Conservation (phyloP, 495 filamentous ascomycete genomes). For the Lasiosphaeria hispida region DNA sequence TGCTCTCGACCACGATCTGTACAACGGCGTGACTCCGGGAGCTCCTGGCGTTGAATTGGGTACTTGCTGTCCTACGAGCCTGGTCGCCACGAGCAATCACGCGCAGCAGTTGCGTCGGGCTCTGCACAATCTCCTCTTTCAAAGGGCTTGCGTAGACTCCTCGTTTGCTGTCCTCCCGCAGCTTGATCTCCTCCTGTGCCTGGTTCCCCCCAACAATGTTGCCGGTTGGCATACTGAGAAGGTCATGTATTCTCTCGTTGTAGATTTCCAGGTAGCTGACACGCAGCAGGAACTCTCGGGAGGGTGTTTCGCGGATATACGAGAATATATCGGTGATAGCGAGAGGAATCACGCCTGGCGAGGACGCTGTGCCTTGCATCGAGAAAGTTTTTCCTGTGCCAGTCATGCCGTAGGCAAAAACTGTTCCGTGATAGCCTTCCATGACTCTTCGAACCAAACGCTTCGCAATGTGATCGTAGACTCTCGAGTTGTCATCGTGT, state of each 20-base stretch:
- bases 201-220: conserved; percentile 43
- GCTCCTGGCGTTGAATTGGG: conserved; percentile 93
- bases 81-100: conserved; percentile 95
- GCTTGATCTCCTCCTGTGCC: conserved; percentile 84
- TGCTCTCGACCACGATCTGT: conserved; percentile 96
- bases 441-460: conserved; percentile 93
- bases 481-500: conserved; percentile 86
- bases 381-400: conserved; percentile 98
- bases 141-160: conserved; percentile 95
- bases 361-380: conserved; percentile 96
- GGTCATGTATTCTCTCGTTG: conserved; percentile 95
- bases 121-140: conserved; percentile 98
- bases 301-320: conserved; percentile 94
- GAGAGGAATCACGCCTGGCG: conserved; percentile 94
- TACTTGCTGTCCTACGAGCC: conserved; percentile 83
- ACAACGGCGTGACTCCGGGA: conserved; percentile 98
- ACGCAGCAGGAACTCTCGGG: conserved; percentile 88
- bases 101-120: conserved; percentile 88
- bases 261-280: conserved; percentile 99
- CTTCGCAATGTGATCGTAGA: conserved; percentile 92
- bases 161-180: conserved; percentile 91
- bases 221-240: conserved; percentile 69
- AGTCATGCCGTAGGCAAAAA: conserved; percentile 99
- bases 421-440: conserved; percentile 98
- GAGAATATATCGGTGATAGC: conserved; percentile 99